Percentiles rank a stretch among this genome's conserved stretches.
These are phyloP conservation scores for Emergomyces orientalis DNA, from an alignment of 2,329 filamentous ascomycete species.

Conservation along the genomic window DNA sequence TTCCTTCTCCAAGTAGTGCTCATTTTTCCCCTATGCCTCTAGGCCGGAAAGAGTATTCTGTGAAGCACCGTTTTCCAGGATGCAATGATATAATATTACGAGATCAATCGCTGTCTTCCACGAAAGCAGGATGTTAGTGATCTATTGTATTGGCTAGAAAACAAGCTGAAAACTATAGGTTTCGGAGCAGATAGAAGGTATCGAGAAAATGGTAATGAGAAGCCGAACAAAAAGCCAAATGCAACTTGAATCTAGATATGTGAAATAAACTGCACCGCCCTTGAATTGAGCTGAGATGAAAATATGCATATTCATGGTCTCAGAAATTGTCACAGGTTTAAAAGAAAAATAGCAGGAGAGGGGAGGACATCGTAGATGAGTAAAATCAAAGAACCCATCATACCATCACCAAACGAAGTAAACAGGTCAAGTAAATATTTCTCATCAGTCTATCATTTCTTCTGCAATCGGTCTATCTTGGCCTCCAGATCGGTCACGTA, in stretches of 20 bases:
- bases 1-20: background rate
- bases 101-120: background rate
- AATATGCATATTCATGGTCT: background rate
- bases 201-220: background rate
- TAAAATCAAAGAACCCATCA: background rate
- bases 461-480: constrained; percentile 59
- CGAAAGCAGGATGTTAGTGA: background rate
- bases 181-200: background rate
- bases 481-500: constrained; percentile 77
- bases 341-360: background rate
- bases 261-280: background rate
- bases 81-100: background rate
- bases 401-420: background rate
- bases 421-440: constrained; percentile 3
- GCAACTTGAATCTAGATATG: background rate
- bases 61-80: background rate
- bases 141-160: background rate
- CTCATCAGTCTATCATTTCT: constrained; percentile 41
- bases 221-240: background rate
- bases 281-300: background rate
- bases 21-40: background rate
- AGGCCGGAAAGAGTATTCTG: too few relatives aligned
- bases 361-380: background rate
- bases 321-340: background rate
- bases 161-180: background rate